These are phyloP conservation scores for Sextonia rubra DNA, from an alignment of 164 flowering plant species.

Conservation along the genomic window DNA sequence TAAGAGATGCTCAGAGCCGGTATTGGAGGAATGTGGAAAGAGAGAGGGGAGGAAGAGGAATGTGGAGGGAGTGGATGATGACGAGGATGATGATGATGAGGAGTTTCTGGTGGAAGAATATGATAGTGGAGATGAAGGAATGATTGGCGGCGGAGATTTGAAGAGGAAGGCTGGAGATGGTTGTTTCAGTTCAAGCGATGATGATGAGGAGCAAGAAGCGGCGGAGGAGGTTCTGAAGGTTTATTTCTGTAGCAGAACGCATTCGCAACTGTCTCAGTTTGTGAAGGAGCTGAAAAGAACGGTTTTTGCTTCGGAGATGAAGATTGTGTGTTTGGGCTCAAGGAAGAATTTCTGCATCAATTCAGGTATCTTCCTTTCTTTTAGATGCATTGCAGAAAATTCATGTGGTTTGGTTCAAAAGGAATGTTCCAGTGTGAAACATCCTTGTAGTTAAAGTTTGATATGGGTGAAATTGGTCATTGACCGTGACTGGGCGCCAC, in stretches of 20 bases:
- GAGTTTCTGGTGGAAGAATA: slow-evolving; percentile 84
- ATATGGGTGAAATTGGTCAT: neutral
- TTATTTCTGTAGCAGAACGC: slow-evolving; percentile 91
- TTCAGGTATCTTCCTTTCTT: slow-evolving; percentile 49
- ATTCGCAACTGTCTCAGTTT: slow-evolving; percentile 96
- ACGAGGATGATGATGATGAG: slow-evolving; percentile 48
- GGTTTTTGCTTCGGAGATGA: slow-evolving; percentile 50
- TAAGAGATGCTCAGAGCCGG: slow-evolving; percentile 18
- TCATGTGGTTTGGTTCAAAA: neutral
- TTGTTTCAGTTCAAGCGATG: slow-evolving; percentile 52
- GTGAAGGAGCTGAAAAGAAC: slow-evolving; percentile 83
- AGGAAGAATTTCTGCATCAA: slow-evolving; percentile 88
- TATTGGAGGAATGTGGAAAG: neutral
- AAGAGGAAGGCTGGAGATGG: slow-evolving; percentile 52
- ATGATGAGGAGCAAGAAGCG: slow-evolving; percentile 35
- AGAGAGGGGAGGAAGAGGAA: slow-evolving; percentile 20
- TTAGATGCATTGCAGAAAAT: neutral
- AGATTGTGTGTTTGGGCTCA: slow-evolving; percentile 73
- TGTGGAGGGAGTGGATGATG: slow-evolving; percentile 38
- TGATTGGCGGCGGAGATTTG: slow-evolving; percentile 18
- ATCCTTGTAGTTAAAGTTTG: neutral
- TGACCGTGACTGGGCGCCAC: neutral
- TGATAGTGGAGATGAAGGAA: slow-evolving; percentile 72
- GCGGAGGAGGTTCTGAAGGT: slow-evolving; percentile 54
- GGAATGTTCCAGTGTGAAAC: neutral